Conservation (phyloP, 2,329 filamentous ascomycete species). For the Fusarium hainanense region DNA sequence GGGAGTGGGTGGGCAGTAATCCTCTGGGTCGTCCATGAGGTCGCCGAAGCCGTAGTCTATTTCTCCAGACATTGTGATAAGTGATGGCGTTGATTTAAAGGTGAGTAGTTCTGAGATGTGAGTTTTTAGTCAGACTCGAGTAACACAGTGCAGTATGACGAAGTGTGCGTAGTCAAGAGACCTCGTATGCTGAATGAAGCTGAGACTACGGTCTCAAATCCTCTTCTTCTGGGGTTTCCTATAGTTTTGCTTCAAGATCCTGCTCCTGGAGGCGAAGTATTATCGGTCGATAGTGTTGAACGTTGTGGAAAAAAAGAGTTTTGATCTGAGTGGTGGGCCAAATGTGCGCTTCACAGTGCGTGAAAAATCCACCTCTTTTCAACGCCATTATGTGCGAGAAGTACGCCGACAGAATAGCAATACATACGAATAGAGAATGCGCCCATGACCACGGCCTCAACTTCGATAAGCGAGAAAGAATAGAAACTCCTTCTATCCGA, state of each 20-base stretch:
- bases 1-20: slow-evolving; percentile 82
- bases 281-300: slow-evolving; percentile 22
- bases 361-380: slow-evolving; percentile 14
- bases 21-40: slow-evolving; percentile 84
- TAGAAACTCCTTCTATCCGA: slow-evolving; percentile 62
- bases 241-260: background rate
- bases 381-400: background rate
- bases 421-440: background rate
- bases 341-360: slow-evolving; percentile 47
- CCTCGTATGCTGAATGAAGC: background rate
- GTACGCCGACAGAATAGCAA: background rate
- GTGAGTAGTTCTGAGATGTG: slow-evolving; percentile 11
- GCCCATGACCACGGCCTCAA: background rate
- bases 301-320: slow-evolving; percentile 43
- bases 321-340: slow-evolving; percentile 45
- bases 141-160: background rate
- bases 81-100: background rate
- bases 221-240: background rate
- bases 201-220: background rate
- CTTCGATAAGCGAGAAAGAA: background rate
- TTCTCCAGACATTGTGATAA: slow-evolving; percentile 49
- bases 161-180: background rate
- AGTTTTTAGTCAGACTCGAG: slow-evolving; percentile 10
- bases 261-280: background rate
- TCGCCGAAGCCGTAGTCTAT: slow-evolving; percentile 55